phyloP scores from a whole-genome alignment of 345 rosid species.

The Barbarea vulgaris region DNA sequence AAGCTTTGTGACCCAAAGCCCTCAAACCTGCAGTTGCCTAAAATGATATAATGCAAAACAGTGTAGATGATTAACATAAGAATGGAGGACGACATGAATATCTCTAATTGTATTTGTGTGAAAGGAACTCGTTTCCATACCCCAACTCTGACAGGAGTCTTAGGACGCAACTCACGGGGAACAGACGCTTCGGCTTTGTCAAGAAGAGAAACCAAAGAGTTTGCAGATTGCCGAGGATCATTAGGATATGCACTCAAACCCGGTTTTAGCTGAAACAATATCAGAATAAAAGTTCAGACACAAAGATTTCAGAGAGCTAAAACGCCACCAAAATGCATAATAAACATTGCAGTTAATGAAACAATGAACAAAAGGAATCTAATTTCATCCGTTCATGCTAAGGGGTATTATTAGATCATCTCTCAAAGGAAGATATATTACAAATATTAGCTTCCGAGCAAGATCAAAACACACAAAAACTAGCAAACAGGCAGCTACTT shows the following conservation, averaged over 20 bases:
- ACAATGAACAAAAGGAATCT: not conserved
- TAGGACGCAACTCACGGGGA: constrained; percentile 67
- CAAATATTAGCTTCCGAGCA: not conserved
- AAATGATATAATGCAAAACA: not conserved
- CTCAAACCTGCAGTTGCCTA: constrained; percentile 99
- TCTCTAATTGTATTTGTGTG: not conserved
- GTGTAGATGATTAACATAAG: not conserved
- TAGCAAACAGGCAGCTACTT: not conserved
- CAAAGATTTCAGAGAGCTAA: not conserved
- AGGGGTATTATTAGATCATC: not conserved
- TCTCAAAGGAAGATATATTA: not conserved
- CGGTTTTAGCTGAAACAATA: constrained; percentile 58
- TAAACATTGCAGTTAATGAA: not conserved
- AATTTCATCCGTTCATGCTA: not conserved
- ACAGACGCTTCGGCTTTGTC: constrained; percentile 83
- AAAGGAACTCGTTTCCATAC: constrained; percentile 48
- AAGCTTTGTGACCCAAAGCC: constrained; percentile 71
- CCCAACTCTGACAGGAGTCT: constrained; percentile 97
- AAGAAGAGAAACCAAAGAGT: constrained; percentile 69
- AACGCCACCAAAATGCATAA: not conserved
- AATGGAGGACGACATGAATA: not conserved
- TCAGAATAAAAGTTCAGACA: constrained; percentile 17
- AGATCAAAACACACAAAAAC: not conserved
- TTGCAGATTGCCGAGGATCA: constrained; percentile 73
- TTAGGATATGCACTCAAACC: constrained; percentile 86